Base-by-base conservation (phyloP, 1,139 yeast species). In the Blastobotrys petasosporus region DNA sequence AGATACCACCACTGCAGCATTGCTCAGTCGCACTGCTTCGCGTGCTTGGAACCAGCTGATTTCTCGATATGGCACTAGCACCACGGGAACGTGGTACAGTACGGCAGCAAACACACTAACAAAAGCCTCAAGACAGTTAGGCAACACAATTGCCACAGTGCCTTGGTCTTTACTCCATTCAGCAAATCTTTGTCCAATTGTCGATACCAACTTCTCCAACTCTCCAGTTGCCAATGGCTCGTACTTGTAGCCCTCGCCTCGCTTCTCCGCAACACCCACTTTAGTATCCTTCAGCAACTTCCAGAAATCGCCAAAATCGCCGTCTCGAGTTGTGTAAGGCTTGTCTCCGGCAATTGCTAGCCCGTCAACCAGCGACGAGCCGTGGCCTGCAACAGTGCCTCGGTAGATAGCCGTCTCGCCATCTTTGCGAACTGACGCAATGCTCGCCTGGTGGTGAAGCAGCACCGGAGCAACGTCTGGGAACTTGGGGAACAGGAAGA, bases 401-500 rank as follows among this genome's bases (percentile, higher is more conserved):
- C 83, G 73, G 61, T 79, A 75, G n/a, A 81, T 68, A 1, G 87
- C 81, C 12, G 83, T 73, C 58, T 83, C 85, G 32, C 72, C 68
- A 1, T 68, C 64, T 28, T 68, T 63, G 15, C 86, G 65, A 2
- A 82, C 76, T 5, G 77, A 66, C 8, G 78, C 75, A 23, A 78
- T 59, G 2, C 74, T 64, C 7, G 84, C 71, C 61, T 83, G 90
- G 52, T 76, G 73, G 32, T 64, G 58, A 20, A 83, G 66, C 42
- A 79, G 76, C 25, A 71, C 61, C 12, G 75, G 78, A 50, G 76
- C 77, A 3, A 77, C 76, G 54, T 80, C 85, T 32, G 64, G 61
- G 12, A 68, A 68, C 11, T 62, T 48, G 38, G 63, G 63, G 13
- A 53, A 49, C 34, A 66, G 36, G 42, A 54, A 58, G 6, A 56